phyloP scores from a whole-genome alignment of 2,329 filamentous ascomycete genomes.

The Eutypella sp. region DNA sequence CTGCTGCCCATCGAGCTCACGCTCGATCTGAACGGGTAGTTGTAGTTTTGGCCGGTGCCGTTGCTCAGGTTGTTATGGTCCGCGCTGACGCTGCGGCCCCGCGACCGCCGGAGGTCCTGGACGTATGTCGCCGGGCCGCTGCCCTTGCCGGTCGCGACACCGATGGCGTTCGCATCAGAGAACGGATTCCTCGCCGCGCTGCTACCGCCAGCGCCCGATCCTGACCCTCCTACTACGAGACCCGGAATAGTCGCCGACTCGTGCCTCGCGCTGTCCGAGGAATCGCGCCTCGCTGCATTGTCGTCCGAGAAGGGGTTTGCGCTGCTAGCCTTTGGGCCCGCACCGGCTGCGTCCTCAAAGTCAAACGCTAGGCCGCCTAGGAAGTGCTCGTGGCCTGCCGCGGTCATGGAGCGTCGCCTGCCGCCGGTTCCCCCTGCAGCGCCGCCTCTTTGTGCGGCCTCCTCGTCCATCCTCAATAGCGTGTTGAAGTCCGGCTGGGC shows the following conservation, averaged over 20 bases:
- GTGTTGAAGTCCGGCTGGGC: slow-evolving; percentile 40
- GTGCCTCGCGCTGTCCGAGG: slow-evolving; percentile 25
- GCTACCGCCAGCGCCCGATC: background rate
- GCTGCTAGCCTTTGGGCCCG: no score
- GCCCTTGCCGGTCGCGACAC: slow-evolving; percentile 25
- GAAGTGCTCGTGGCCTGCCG: slow-evolving; percentile 34
- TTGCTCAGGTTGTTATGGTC: slow-evolving; percentile 20
- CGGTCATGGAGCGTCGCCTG: slow-evolving; percentile 23
- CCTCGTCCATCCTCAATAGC: slow-evolving; percentile 37
- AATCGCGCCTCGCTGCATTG: no score
- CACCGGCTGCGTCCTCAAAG: slow-evolving; percentile 20
- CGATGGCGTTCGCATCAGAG: slow-evolving; percentile 43
- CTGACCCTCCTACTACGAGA: slow-evolving; percentile 24
- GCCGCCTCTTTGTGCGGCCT: slow-evolving; percentile 12
- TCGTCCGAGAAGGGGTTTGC: slow-evolving; percentile 45
- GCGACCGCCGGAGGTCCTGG: slow-evolving; percentile 42
- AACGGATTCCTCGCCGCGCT: slow-evolving; percentile 39
- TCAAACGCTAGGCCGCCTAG: slow-evolving; percentile 34
- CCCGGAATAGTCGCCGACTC: slow-evolving; percentile 35
- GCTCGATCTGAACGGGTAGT: slow-evolving; percentile 41
- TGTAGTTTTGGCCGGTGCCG: slow-evolving; percentile 28
- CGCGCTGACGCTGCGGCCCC: slow-evolving; percentile 39
- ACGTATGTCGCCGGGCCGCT: slow-evolving; percentile 34
- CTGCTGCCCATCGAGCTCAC: slow-evolving; percentile 36
- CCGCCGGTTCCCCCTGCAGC: slow-evolving; percentile 10